These are phyloP conservation scores for Multifurca ochricompacta DNA, from an alignment of 768 basidiomycete genomes.

Conservation along the genomic window DNA sequence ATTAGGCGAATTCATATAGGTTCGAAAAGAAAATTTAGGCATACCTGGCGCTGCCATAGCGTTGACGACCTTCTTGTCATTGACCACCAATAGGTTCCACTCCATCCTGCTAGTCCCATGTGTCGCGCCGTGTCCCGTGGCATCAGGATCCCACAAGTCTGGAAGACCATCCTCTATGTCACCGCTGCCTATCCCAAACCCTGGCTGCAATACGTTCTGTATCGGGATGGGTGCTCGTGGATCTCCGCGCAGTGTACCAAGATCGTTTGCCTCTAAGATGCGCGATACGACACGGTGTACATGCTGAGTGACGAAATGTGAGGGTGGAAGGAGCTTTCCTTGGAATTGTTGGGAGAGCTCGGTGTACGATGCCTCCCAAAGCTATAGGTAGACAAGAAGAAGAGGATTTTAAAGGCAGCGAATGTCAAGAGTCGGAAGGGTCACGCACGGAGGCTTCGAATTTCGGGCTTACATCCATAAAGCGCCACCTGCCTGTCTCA, in stretches of 20 bases:
- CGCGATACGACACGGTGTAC: conserved; percentile 63
- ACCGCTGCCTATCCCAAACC: conserved; percentile 16
- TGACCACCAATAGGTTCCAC: conserved; percentile 74
- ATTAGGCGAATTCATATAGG: neutral
- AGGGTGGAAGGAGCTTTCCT: conserved; percentile 49
- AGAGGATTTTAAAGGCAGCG: neutral
- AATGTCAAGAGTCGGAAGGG: neutral
- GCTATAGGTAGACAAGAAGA: conserved; percentile 25
- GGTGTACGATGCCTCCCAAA: conserved; percentile 36
- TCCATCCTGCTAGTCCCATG: conserved; percentile 23
- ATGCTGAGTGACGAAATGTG: conserved; percentile 57
- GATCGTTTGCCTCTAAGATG: conserved; percentile 62
- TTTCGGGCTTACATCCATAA: conserved; percentile 67
- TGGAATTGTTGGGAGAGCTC: conserved; percentile 47
- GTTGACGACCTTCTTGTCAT: conserved; percentile 63
- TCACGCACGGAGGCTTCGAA: conserved; percentile 46
- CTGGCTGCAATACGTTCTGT: conserved; percentile 19
- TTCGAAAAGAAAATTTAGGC: neutral
- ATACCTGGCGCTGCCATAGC: conserved; percentile 70
- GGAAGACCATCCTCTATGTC: neutral
- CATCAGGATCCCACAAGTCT: conserved; percentile 25
- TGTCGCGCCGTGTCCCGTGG: neutral
- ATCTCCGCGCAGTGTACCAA: conserved; percentile 49
- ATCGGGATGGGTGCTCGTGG: conserved; percentile 21
- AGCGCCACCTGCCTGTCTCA: conserved; percentile 82